phyloP scores from a whole-genome alignment of 441 rosid genomes.

The Hura crepitans region DNA sequence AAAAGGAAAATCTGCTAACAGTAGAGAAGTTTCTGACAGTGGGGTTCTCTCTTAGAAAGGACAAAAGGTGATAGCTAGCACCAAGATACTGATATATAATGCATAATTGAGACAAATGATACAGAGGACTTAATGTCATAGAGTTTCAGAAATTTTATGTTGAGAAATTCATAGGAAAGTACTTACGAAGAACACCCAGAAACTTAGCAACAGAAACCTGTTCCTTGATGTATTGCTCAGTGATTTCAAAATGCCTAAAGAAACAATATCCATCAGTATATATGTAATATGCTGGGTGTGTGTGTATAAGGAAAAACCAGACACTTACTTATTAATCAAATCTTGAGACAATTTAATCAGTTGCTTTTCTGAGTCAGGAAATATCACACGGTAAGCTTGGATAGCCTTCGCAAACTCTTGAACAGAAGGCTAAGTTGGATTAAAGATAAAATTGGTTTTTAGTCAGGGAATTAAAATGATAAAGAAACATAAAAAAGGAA shows the following conservation, averaged over 20 bases:
- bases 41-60: background rate
- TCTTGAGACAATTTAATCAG: constrained; percentile 67
- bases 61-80: background rate
- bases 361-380: constrained; percentile 85
- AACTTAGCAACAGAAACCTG: constrained; percentile 56
- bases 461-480: constrained; percentile 13
- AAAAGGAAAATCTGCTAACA: no score
- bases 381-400: constrained; percentile 82
- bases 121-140: background rate
- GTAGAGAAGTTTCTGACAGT: no score
- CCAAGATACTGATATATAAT: background rate
- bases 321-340: constrained; percentile 53
- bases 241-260: constrained; percentile 69
- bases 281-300: background rate
- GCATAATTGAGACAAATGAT: background rate
- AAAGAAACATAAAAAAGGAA: background rate
- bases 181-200: constrained; percentile 62
- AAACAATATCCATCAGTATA: constrained; percentile 17
- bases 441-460: constrained; percentile 18
- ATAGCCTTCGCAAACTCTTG: constrained; percentile 87
- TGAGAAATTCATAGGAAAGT: constrained; percentile 20
- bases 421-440: constrained; percentile 58
- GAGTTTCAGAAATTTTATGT: background rate
- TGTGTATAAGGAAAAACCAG: background rate
- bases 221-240: constrained; percentile 53